Base-by-base conservation (phyloP, 768 basidiomycete species). In the Leucogyrophana mollusca region DNA sequence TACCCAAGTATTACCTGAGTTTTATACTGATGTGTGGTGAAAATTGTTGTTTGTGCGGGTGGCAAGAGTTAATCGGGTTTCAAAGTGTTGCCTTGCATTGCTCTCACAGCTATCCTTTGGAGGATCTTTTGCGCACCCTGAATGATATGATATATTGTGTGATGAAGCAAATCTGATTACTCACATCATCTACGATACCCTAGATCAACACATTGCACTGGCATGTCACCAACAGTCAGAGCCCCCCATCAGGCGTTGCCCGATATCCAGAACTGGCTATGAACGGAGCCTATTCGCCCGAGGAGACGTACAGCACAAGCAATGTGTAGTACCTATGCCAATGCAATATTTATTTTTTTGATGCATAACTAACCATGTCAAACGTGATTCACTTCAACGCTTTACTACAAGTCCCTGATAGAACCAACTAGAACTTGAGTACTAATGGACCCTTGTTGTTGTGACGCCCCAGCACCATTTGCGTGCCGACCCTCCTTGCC, bases 191-290 rank as follows among this genome's bases (percentile, higher is more conserved):
- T 7, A 3, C n/a, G 6, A 6, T 6, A 37, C 16, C 9, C 20
- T 35, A 83, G 81, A 76, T 89, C 40, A 90, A 83, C 62, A 80
- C 78, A 2, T 78, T 93, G 54, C 88, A 93, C 53, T 93, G 90
- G 90, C 91, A 93, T 57, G 72, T 90, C 46, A 81, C 82, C 27
- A 91, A 94, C 65, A 80, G 82, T 44, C 88, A 93, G 56, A 83
- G 80, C 27, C 93, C 87, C 70, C 90, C 91, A 2, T 72, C 92
- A 13, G 70, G 76, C 27, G 67, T 92, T 16, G 69, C 78, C 3
- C 74, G 73, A 9, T 84, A 78, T 58, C 74, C 83, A 0, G 77
- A 79, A 45, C 69, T 93, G 1, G 72, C 85, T 9, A 49, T 52
- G 14, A 72, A 77, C 2, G 90, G 86, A 2, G 87, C 90, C 9